Evolutionary conservation across 495 filamentous ascomycete genomes (phyloP).

Genomic region (Xylaria curta): DNA sequence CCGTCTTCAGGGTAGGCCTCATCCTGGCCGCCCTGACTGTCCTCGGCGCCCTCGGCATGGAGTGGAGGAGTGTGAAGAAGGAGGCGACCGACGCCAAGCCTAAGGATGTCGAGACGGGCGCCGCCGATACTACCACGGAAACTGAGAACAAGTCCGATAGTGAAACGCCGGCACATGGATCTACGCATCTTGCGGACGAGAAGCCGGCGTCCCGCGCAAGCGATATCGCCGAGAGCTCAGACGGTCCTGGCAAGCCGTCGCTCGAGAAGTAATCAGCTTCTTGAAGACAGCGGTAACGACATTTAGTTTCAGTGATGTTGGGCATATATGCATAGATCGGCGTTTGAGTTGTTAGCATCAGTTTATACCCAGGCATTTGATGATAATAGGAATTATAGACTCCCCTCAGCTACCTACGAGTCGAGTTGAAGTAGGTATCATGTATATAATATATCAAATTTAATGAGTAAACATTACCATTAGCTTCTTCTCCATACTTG

Average conservation of each 20-base stretch:
- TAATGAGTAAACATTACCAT: neutral
- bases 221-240: neutral
- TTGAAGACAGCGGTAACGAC: neutral
- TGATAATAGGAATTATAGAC: neutral
- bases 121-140: neutral
- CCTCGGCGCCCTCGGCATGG: conserved; percentile 64
- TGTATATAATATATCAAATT: conserved; percentile 1
- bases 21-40: conserved; percentile 64
- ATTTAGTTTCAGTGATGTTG: neutral
- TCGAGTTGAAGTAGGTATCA: neutral
- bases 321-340: conserved; percentile 7
- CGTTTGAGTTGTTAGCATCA: conserved; percentile 7
- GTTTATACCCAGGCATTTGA: neutral
- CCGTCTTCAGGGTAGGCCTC: conserved; percentile 69
- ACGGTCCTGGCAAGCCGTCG: neutral
- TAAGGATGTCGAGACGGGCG: conserved; percentile 24
- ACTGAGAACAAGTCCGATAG: conserved; percentile 25
- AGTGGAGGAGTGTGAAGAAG: conserved; percentile 84
- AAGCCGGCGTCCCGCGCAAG: neutral
- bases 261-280: conserved; percentile 1
- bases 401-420: conserved; percentile 4
- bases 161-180: conserved; percentile 18
- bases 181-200: conserved; percentile 6
- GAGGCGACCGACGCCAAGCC: conserved; percentile 13
- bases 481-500: neutral